phyloP scores from a whole-genome alignment of 2,329 filamentous ascomycete species.

The Coniochaeta sp. region DNA sequence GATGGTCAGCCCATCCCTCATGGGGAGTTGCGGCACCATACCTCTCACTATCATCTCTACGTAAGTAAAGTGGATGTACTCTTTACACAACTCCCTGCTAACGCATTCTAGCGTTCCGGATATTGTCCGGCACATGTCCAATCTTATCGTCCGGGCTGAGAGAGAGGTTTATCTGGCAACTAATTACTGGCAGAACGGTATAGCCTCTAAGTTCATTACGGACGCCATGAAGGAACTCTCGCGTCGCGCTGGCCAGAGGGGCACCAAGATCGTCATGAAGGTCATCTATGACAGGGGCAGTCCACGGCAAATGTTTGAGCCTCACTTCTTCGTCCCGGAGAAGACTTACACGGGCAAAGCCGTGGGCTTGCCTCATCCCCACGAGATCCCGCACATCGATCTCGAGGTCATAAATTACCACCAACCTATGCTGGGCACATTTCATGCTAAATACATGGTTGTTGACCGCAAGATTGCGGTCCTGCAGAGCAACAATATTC shows the following conservation, averaged over 20 bases:
- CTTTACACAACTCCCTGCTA: not conserved
- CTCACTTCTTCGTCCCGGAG: slow-evolving; percentile 52
- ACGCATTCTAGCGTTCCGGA: slow-evolving; percentile 46
- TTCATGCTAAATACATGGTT: slow-evolving; percentile 72
- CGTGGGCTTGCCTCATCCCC: slow-evolving; percentile 51
- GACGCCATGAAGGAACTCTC: slow-evolving; percentile 65
- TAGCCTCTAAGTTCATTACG: slow-evolving; percentile 59
- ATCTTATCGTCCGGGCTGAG: slow-evolving; percentile 65
- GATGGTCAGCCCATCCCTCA: slow-evolving; percentile 42
- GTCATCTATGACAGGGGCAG: slow-evolving; percentile 69
- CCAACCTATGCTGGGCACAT: slow-evolving; percentile 61
- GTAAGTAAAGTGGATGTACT: slow-evolving; percentile 16
- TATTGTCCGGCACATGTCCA: slow-evolving; percentile 66
- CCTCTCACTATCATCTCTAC: slow-evolving; percentile 64
- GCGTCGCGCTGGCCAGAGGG: slow-evolving; percentile 49
- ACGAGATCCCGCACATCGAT: slow-evolving; percentile 65
- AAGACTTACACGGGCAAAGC: slow-evolving; percentile 49
- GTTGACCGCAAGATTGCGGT: slow-evolving; percentile 65
- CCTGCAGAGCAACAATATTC: slow-evolving; percentile 72
- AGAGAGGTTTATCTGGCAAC: slow-evolving; percentile 68
- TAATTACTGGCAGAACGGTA: slow-evolving; percentile 67
- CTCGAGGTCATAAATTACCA: slow-evolving; percentile 70
- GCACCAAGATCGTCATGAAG: slow-evolving; percentile 57
- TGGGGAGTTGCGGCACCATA: slow-evolving; percentile 50
- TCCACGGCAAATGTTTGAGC: slow-evolving; percentile 55